Evolutionary conservation across 2,329 filamentous ascomycete genomes (phyloP), one percentile per base, ranked within the genome.

Genomic region (Aspergillus fructus): DNA sequence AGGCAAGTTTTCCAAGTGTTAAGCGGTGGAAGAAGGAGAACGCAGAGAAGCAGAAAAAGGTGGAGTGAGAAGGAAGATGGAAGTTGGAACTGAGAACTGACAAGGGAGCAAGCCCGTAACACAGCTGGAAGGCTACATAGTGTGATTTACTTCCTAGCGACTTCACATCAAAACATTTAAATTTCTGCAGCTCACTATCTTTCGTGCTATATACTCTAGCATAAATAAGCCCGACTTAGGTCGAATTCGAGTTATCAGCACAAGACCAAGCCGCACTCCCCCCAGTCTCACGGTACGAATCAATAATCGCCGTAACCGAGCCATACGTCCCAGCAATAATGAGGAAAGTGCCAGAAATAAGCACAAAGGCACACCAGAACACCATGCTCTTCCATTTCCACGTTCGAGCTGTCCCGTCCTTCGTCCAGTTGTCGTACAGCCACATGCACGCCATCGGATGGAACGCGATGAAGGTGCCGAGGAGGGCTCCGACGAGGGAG

Each of bases 301-400:
- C 67, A 4, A 77, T 71, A 30, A 79, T 77, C 4, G 64, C 68
- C 7, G 78, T 66, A 7, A 81, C 65, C 0, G 76, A 76, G 1
- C 76, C 78, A 51, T 80, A 81, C 0, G 78, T 79, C 1, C 78
- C 78, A 4, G 69, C 74, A 47, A 80, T 62, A 69, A 76, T 79
- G 12, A 79, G 61, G 58, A 80, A 81, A 0, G 63, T 69, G 2
- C 77, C 77, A 4, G 63, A 59, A 1, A 73, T 57, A 23, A 55
- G 37, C 11, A 56, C 41, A 23, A 56, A 56, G 0, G 21, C 13
- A 30, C 47, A 33, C 54, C 54, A 56, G 19, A 12, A 12, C 4
- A 56, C 54, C 54, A 56, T 56, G 21, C 37, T 6, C 19, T 40
- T 37, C 54, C 54, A 56, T 3, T 23, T 42, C 15, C 17, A 9